These are phyloP conservation scores for Sporothrix euskadiensis DNA, from an alignment of 2,329 filamentous ascomycete species.

Conservation along the genomic window DNA sequence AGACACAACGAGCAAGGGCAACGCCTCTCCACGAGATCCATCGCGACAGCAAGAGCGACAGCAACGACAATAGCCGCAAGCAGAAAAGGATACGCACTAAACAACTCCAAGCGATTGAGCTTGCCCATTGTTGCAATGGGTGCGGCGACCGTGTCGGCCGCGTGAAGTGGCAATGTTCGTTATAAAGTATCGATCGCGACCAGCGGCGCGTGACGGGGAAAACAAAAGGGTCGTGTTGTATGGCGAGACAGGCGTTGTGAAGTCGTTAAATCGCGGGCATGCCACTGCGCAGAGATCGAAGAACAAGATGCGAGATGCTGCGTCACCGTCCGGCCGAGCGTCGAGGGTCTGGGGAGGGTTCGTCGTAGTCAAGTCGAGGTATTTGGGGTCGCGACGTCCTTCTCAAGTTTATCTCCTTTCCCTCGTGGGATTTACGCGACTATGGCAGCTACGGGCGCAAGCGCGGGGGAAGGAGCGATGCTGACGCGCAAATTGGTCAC, in stretches of 20 bases:
- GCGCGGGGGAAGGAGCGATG: slow-evolving; percentile 22
- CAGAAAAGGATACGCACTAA: slow-evolving; percentile 61
- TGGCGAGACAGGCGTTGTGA: slow-evolving; percentile 6
- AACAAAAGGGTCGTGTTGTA: background rate
- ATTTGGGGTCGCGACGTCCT: slow-evolving; percentile 2
- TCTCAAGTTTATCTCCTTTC: slow-evolving; percentile 9
- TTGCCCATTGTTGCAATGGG: slow-evolving; percentile 71
- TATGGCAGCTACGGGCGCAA: slow-evolving; percentile 25
- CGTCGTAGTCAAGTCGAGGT: background rate
- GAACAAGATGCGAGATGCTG: background rate
- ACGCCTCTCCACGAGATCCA: background rate
- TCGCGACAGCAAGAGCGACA: background rate
- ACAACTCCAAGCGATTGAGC: slow-evolving; percentile 89
- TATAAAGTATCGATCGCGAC: slow-evolving; percentile 6
- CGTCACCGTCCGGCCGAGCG: slow-evolving; percentile 9
- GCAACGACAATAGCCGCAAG: background rate
- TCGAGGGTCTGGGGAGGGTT: slow-evolving; percentile 13
- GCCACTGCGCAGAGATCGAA: background rate
- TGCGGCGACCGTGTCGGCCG: slow-evolving; percentile 27
- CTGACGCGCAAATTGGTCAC: slow-evolving; percentile 26
- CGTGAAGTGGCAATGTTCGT: slow-evolving; percentile 11
- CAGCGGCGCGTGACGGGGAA: slow-evolving; percentile 11
- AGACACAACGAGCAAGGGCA: background rate
- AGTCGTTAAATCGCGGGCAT: slow-evolving; percentile 10
- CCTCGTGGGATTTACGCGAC: slow-evolving; percentile 29